Conservation (phyloP, 2,329 filamentous ascomycete genomes). For the Penicillium palitans region DNA sequence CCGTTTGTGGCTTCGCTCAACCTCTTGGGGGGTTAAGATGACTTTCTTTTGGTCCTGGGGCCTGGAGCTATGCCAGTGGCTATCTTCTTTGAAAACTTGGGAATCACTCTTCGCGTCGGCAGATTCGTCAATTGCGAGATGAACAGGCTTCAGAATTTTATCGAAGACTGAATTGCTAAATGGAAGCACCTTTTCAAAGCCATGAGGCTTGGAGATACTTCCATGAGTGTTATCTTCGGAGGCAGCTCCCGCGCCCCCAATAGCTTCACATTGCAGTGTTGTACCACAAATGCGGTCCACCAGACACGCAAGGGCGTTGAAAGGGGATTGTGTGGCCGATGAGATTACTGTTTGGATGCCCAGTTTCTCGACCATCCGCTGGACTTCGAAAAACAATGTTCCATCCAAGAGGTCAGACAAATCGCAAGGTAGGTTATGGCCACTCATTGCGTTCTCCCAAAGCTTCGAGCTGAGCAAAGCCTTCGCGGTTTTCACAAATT, state of each 20-base stretch:
- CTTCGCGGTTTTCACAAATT: conserved; percentile 41
- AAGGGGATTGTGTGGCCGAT: conserved; percentile 12
- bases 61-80: conserved; percentile 38
- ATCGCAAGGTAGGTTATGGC: conserved; percentile 41
- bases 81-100: conserved; percentile 26
- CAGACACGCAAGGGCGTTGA: conserved; percentile 13
- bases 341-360: conserved; percentile 2
- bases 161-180: conserved; percentile 33
- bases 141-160: conserved; percentile 28
- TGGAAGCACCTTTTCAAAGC: conserved; percentile 16
- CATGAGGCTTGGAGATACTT: neutral
- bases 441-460: conserved; percentile 36
- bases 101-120: conserved; percentile 4
- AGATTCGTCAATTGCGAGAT: conserved; percentile 19
- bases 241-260: neutral
- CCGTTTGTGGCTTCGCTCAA: conserved; percentile 30
- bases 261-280: neutral
- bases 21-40: conserved; percentile 15
- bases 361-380: conserved; percentile 7
- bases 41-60: conserved; percentile 27
- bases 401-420: conserved; percentile 59
- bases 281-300: conserved; percentile 7
- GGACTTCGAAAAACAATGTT: conserved; percentile 41
- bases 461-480: conserved; percentile 38
- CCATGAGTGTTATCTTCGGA: neutral